Conservation (phyloP, 169 alveolate species). For the Plasmodium adleri region DNA sequence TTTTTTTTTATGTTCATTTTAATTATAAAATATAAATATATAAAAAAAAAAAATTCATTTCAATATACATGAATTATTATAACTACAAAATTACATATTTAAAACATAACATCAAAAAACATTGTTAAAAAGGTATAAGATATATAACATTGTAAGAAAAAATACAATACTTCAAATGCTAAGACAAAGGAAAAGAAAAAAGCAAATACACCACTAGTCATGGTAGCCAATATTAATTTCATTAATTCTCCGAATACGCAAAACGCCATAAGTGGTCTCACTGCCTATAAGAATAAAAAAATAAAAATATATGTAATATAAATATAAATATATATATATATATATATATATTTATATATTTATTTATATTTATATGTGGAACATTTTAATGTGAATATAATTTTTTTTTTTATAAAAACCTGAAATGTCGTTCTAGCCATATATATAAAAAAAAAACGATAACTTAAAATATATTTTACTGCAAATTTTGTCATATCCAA, state of each 20-base stretch:
- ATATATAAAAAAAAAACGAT: slow-evolving; percentile 88
- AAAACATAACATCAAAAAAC: slow-evolving; percentile 92
- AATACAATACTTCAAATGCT: slow-evolving; percentile 91
- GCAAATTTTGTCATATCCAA: slow-evolving; percentile 85
- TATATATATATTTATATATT: too few relatives aligned
- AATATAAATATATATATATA: not conserved
- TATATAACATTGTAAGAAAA: slow-evolving; percentile 90
- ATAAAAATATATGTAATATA: not conserved
- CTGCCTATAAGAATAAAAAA: slow-evolving; percentile 81
- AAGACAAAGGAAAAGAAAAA: slow-evolving; percentile 89
- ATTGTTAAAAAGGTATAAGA: slow-evolving; percentile 91
- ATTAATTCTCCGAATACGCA: slow-evolving; percentile 91
- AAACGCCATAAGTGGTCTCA: slow-evolving; percentile 91
- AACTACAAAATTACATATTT: slow-evolving; percentile 2
- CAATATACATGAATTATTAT: not conserved
- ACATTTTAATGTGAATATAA: not conserved
- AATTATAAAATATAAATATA: not conserved
- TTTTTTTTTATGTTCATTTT: not conserved
- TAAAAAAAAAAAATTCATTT: not conserved
- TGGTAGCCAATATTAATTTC: slow-evolving; percentile 89
- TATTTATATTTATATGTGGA: not conserved
- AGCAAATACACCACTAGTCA: slow-evolving; percentile 89
- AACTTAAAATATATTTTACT: slow-evolving; percentile 84
- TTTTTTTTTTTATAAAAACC: slow-evolving; percentile 52
- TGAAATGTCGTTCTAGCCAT: slow-evolving; percentile 93